Evolutionary conservation across 371 early-diverging fungal species (phyloP).

Genomic region (Paraphysoderma sedebokerense): DNA sequence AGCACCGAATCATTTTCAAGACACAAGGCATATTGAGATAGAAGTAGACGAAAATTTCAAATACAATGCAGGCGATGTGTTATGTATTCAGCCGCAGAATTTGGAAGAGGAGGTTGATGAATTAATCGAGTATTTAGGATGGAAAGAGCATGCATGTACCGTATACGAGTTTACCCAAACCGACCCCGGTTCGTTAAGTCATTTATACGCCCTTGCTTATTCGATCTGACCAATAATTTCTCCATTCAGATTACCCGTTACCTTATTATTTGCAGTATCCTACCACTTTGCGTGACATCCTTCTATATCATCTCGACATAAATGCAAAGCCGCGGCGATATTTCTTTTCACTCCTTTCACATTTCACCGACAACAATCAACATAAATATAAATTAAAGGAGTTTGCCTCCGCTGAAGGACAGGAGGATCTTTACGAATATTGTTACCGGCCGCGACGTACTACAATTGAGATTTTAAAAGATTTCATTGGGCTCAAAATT

Average conservation of each 20-base stretch:
- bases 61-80: conserved; percentile 70
- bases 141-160: conserved; percentile 48
- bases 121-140: conserved; percentile 49
- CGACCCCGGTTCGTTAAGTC: conserved; percentile 15
- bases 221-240: neutral
- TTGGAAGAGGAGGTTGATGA: conserved; percentile 36
- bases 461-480: conserved; percentile 59
- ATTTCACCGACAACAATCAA: conserved; percentile 49
- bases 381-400: conserved; percentile 65
- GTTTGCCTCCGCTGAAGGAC: conserved; percentile 59
- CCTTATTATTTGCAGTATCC: conserved; percentile 22
- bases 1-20: conserved; percentile 66
- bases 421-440: conserved; percentile 74
- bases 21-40: conserved; percentile 60
- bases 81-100: conserved; percentile 57
- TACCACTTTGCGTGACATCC: conserved; percentile 49
- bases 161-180: conserved; percentile 24
- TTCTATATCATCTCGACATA: conserved; percentile 9
- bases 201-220: neutral
- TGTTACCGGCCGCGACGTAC: conserved; percentile 59
- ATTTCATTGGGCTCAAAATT: conserved; percentile 52
- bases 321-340: conserved; percentile 47
- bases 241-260: conserved; percentile 15
- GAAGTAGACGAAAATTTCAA: conserved; percentile 13
- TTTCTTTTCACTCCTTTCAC: conserved; percentile 69